Evolutionary conservation across 2,329 filamentous ascomycete species (phyloP).

Genomic region (Fusarium sp.): DNA sequence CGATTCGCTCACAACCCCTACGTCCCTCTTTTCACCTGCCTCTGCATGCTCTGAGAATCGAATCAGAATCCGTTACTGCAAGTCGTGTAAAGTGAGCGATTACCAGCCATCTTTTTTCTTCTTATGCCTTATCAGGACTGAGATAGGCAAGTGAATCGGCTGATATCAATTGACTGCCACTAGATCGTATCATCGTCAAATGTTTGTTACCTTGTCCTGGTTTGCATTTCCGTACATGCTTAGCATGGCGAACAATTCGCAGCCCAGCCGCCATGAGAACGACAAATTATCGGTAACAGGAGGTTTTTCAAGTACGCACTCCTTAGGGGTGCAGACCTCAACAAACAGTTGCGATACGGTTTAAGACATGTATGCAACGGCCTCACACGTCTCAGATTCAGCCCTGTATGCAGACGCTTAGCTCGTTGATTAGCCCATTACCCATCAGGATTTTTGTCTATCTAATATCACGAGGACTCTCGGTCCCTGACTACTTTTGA

Average conservation of each 20-base stretch:
- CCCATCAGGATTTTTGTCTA: neutral
- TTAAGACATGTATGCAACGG: constrained; percentile 30
- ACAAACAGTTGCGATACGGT: constrained; percentile 13
- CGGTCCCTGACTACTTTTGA: constrained; percentile 14
- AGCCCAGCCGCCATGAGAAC: neutral
- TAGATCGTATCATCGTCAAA: neutral
- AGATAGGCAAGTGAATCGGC: constrained; percentile 33
- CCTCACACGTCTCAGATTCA: constrained; percentile 38
- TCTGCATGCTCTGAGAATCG: constrained; percentile 35
- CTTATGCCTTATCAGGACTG: constrained; percentile 17
- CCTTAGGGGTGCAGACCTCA: neutral
- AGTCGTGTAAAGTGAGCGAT: constrained; percentile 33
- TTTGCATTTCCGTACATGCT: constrained; percentile 6
- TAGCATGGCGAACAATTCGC: neutral
- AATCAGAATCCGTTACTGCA: constrained; percentile 39
- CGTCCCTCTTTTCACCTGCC: constrained; percentile 32
- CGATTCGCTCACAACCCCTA: constrained; percentile 23
- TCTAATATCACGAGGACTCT: constrained; percentile 22
- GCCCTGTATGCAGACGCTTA: constrained; percentile 21
- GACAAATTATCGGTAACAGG: neutral
- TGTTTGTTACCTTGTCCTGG: neutral
- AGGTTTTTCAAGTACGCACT: neutral
- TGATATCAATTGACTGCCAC: constrained; percentile 7
- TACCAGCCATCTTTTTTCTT: constrained; percentile 9
- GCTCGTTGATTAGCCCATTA: constrained; percentile 27